phyloP scores from a whole-genome alignment of 129 eudicot species.

The Helichrysum umbraculigerum region DNA sequence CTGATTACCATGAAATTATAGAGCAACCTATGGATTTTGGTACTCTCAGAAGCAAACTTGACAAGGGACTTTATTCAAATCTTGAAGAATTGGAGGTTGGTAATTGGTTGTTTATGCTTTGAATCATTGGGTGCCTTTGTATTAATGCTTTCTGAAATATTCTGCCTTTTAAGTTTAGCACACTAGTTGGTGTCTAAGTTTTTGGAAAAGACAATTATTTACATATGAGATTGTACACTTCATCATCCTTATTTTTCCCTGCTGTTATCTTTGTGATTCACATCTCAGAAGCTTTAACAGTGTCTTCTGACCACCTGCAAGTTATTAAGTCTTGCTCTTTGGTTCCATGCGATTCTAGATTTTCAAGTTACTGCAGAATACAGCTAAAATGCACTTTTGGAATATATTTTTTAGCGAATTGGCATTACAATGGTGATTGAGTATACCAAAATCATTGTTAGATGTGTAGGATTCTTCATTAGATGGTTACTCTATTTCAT shows the following conservation, averaged over 20 bases:
- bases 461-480: not conserved
- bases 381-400: not conserved
- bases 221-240: not conserved
- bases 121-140: constrained; percentile 8
- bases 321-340: not conserved
- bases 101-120: constrained; percentile 24
- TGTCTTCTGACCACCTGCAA: not conserved
- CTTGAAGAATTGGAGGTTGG: constrained; percentile 95
- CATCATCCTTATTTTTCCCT: not conserved
- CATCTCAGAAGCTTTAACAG: not conserved
- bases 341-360: not conserved
- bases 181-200: not conserved
- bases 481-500: not conserved
- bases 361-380: not conserved
- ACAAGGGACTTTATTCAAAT: constrained; percentile 49
- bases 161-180: not conserved
- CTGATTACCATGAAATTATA: constrained; percentile 85
- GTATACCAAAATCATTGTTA: not conserved
- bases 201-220: not conserved
- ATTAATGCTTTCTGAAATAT: constrained; percentile 9
- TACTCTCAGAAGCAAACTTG: constrained; percentile 80
- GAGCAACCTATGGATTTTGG: constrained; percentile 95
- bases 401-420: not conserved
- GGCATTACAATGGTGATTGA: not conserved
- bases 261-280: not conserved